These are phyloP conservation scores for Penicillium sp. DNA, from an alignment of 2,329 filamentous ascomycete genomes.

Conservation along the genomic window DNA sequence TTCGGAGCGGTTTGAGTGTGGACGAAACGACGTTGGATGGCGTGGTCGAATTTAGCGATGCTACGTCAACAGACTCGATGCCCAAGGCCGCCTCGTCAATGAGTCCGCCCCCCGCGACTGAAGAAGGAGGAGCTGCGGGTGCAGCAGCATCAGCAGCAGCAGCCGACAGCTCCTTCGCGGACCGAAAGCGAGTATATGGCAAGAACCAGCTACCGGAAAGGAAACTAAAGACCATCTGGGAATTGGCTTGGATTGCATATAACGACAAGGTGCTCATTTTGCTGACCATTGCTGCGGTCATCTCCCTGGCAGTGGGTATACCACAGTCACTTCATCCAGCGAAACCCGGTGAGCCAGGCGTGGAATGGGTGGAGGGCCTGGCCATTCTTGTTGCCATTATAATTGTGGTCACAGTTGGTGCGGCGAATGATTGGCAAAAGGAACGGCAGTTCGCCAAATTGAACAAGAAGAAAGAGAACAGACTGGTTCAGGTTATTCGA, in stretches of 20 bases:
- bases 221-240: conserved; percentile 68
- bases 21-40: conserved; percentile 69
- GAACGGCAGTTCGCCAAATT: conserved; percentile 78
- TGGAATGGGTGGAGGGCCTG: conserved; percentile 81
- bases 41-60: conserved; percentile 69
- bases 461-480: conserved; percentile 77
- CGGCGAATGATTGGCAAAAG: conserved; percentile 81
- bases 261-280: conserved; percentile 79
- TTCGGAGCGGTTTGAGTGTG: conserved; percentile 65
- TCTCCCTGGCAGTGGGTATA: conserved; percentile 73
- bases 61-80: conserved; percentile 12
- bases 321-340: conserved; percentile 67
- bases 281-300: conserved; percentile 68
- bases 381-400: conserved; percentile 76
- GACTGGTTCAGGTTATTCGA: conserved; percentile 72
- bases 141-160: conserved; percentile 10
- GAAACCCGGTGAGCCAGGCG: conserved; percentile 54
- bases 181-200: conserved; percentile 70
- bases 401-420: conserved; percentile 74
- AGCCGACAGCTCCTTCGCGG: conserved; percentile 51
- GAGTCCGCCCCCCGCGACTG: conserved; percentile 11
- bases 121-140: conserved; percentile 13
- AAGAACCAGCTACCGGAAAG: conserved; percentile 68
- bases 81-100: conserved; percentile 33
- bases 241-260: conserved; percentile 76